phyloP scores from a whole-genome alignment of 2,329 filamentous ascomycete species.

The Xylariaceae sp. region DNA sequence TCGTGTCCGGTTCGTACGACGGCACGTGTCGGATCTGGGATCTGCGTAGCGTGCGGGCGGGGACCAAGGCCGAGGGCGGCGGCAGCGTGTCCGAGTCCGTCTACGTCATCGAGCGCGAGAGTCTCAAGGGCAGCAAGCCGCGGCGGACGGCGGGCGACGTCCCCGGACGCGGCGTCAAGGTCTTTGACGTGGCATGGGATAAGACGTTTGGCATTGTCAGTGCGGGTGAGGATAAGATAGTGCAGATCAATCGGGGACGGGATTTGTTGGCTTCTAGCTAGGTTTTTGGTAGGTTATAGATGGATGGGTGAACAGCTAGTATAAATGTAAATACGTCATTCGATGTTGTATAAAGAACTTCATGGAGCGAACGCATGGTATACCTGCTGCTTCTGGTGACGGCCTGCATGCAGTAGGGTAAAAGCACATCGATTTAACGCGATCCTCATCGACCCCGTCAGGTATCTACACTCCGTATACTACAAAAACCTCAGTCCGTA shows the following conservation, averaged over 20 bases:
- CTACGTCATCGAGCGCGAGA: conserved; percentile 78
- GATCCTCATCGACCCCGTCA: too few relatives aligned
- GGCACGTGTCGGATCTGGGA: conserved; percentile 96
- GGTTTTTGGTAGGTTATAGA: too few relatives aligned
- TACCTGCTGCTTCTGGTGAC: not conserved
- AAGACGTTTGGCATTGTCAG: conserved; percentile 86
- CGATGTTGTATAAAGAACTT: conserved; percentile 1
- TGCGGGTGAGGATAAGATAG: conserved; percentile 89
- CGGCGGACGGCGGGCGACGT: conserved; percentile 49
- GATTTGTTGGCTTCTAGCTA: conserved; percentile 49
- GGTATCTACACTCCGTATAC: too few relatives aligned
- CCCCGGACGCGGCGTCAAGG: conserved; percentile 85
- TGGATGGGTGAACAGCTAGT: too few relatives aligned
- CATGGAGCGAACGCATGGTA: not conserved
- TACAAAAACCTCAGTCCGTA: too few relatives aligned
- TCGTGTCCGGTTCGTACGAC: conserved; percentile 90
- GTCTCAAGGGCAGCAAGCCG: conserved; percentile 68
- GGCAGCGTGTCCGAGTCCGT: conserved; percentile 74
- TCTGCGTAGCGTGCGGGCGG: conserved; percentile 72
- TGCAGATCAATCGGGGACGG: conserved; percentile 84
- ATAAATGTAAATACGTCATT: conserved; percentile 13
- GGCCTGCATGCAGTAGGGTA: not conserved
- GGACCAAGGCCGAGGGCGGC: conserved; percentile 65
- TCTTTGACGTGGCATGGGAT: conserved; percentile 90
- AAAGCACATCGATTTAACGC: not conserved